Conservation (phyloP, 805 yeast genomes). For the Candida cerambycidarum region DNA sequence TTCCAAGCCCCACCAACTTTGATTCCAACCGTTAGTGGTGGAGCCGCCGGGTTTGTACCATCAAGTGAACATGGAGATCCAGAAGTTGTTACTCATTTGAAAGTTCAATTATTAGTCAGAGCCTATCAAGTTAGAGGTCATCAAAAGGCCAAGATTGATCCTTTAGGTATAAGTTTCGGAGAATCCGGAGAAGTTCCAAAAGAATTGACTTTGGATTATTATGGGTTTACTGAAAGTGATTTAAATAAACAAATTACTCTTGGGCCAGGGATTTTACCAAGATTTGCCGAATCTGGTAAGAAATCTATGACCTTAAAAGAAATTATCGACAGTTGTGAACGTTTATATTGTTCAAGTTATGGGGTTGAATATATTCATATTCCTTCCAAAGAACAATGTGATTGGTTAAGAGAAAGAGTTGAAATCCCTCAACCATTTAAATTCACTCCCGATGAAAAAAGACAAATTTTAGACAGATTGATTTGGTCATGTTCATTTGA, state of each 20-base stretch:
- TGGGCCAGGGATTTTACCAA: slow-evolving; percentile 97
- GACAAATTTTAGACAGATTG: slow-evolving; percentile 93
- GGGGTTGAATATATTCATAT: slow-evolving; percentile 97
- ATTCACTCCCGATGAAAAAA: slow-evolving; percentile 84
- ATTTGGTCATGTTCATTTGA: slow-evolving; percentile 97
- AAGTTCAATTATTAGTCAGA: slow-evolving; percentile 93
- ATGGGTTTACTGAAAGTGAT: slow-evolving; percentile 87
- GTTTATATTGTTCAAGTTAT: slow-evolving; percentile 80
- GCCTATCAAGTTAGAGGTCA: slow-evolving; percentile 99
- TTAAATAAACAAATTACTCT: slow-evolving; percentile 78
- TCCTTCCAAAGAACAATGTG: slow-evolving; percentile 92
- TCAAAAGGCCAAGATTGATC: slow-evolving; percentile 91
- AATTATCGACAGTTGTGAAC: slow-evolving; percentile 74
- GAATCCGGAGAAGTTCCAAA: slow-evolving; percentile 64
- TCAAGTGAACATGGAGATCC: slow-evolving; percentile 48
- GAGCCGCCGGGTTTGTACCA: slow-evolving; percentile 57
- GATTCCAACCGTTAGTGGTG: slow-evolving; percentile 79
- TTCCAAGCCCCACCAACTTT: slow-evolving; percentile 90
- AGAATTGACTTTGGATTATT: slow-evolving; percentile 89
- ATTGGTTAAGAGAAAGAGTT: slow-evolving; percentile 96
- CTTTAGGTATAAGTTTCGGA: slow-evolving; percentile 88
- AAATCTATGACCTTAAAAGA: slow-evolving; percentile 73
- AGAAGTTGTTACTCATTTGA: slow-evolving; percentile 83
- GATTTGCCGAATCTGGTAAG: slow-evolving; percentile 70
- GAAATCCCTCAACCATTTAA: slow-evolving; percentile 88